Evolutionary conservation across 257 asterid species (phyloP).

Genomic region (Petunia axillaris): DNA sequence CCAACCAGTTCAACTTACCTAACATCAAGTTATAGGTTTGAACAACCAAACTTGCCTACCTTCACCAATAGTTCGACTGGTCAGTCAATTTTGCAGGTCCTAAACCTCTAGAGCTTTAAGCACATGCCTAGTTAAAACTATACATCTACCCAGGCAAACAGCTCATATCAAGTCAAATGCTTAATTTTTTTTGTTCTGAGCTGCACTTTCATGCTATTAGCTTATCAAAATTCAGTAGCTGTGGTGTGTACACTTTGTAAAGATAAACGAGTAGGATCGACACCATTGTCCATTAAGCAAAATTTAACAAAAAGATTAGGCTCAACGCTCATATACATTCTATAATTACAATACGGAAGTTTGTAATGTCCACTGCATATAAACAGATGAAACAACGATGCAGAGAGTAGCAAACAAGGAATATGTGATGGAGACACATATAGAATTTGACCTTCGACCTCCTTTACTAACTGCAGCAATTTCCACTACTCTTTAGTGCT

Average conservation of each 20-base stretch:
- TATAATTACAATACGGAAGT: not conserved
- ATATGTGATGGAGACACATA: not conserved
- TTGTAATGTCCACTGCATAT: not conserved
- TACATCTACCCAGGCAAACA: not conserved
- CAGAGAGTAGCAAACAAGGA: not conserved
- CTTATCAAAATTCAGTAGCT: not conserved
- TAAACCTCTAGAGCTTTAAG: not conserved
- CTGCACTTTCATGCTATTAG: not conserved
- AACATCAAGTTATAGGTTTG: not conserved
- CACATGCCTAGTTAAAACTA: too few relatives aligned
- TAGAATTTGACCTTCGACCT: not conserved
- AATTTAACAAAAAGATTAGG: not conserved
- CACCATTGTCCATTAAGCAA: not conserved
- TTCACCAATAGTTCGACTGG: not conserved
- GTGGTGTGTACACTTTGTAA: not conserved
- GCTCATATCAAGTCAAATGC: too few relatives aligned
- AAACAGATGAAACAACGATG: not conserved
- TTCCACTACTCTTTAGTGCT: not conserved
- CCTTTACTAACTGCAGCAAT: not conserved
- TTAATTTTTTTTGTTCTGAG: not conserved
- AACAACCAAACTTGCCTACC: not conserved
- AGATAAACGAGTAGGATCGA: not conserved
- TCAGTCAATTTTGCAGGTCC: not conserved
- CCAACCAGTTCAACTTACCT: not conserved
- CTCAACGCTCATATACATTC: not conserved